Conservation (phyloP, 1,284 basidiomycete species). For the Tylopilus sp. region DNA sequence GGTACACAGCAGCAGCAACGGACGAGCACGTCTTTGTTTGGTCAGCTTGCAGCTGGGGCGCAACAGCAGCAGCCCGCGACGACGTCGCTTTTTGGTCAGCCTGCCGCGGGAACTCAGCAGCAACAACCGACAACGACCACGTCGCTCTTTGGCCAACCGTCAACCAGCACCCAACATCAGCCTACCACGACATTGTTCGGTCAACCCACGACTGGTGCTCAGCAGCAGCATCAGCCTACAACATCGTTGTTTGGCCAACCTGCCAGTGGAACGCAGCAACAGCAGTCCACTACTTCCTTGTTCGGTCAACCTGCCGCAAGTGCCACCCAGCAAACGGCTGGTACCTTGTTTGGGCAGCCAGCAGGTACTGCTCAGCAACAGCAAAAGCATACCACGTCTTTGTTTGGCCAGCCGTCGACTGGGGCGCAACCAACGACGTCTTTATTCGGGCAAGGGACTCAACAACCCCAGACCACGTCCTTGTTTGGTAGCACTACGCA, state of each 20-base stretch:
- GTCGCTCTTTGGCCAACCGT: constrained; percentile 21
- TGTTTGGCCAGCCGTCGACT: constrained; percentile 26
- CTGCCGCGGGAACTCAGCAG: constrained; percentile 13
- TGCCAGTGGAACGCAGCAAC: constrained; percentile 17
- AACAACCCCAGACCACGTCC: constrained; percentile 33
- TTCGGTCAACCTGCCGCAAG: constrained; percentile 34
- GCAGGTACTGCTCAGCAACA: constrained; percentile 27
- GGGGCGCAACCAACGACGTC: constrained; percentile 24
- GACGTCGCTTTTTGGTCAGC: constrained; percentile 23
- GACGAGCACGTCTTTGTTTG: constrained; percentile 19
- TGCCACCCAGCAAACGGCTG: constrained; percentile 20
- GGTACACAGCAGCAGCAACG: constrained; percentile 8
- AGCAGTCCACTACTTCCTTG: constrained; percentile 28
- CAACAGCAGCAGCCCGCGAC: constrained; percentile 12
- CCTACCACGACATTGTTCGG: constrained; percentile 35
- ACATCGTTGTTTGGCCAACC: constrained; percentile 38
- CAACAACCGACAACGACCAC: constrained; percentile 8
- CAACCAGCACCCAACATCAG: constrained; percentile 13
- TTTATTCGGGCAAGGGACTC: constrained; percentile 36
- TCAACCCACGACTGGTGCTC: constrained; percentile 22
- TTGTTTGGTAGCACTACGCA: constrained; percentile 23
- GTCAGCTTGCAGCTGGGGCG: constrained; percentile 7
- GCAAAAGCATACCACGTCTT: constrained; percentile 18
- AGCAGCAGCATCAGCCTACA: constrained; percentile 21
- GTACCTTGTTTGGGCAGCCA: constrained; percentile 28